Percentiles rank a stretch among this genome's conserved stretches.
Conservation (phyloP, 106 monocot genomes). For the Chionographis japonica region DNA sequence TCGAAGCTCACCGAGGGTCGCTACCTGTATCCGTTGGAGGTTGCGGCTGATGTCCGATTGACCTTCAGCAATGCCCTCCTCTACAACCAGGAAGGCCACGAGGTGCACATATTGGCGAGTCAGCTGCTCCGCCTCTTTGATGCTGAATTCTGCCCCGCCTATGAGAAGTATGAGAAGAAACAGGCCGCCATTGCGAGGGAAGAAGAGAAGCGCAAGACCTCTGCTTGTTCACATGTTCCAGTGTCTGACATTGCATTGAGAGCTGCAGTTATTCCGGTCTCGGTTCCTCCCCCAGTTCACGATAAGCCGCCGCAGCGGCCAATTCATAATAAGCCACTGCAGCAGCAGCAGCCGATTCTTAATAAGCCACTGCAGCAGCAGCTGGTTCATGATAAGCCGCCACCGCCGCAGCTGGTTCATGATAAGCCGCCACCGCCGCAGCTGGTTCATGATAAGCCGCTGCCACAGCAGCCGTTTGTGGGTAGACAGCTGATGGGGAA, state of each 20-base stretch:
- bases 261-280: too few species aligned
- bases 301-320: too few species aligned
- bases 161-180: slow-evolving; percentile 47
- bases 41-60: slow-evolving; percentile 64
- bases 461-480: not conserved
- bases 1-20: slow-evolving; percentile 30
- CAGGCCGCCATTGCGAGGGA: slow-evolving; percentile 6
- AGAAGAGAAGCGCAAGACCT: slow-evolving; percentile 11
- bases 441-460: not conserved
- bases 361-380: too few species aligned
- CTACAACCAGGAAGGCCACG: slow-evolving; percentile 73
- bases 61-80: slow-evolving; percentile 87
- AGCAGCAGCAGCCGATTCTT: too few species aligned
- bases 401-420: not conserved
- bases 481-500: not conserved
- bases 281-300: too few species aligned
- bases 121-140: slow-evolving; percentile 57
- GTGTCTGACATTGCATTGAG: too few species aligned
- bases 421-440: not conserved
- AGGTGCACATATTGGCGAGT: slow-evolving; percentile 47
- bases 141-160: slow-evolving; percentile 27
- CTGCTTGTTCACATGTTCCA: not conserved
- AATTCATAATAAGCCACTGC: too few species aligned
- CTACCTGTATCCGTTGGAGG: slow-evolving; percentile 49
- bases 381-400: not conserved